Evolutionary conservation across 2,329 filamentous ascomycete species (phyloP), one percentile per base, ranked within the genome.

Genomic region (Phoma sp.): DNA sequence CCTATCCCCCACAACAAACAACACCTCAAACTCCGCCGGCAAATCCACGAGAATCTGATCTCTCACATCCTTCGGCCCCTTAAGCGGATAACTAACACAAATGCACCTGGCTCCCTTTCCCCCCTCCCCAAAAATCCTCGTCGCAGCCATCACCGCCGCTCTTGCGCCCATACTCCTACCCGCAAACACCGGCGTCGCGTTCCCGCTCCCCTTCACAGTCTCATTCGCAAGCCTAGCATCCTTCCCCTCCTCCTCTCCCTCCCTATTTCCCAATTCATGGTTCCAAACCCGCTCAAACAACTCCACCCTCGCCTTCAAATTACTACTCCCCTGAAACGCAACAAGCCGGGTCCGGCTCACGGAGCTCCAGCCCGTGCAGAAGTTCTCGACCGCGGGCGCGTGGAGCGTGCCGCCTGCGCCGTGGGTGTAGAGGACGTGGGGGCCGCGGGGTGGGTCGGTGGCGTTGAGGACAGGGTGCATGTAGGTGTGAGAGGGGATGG

Each of bases 161-260:
- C 77, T 66, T 8, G 77, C 72, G 7, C 78, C 77, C 77, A 79
- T 79, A 37, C 76, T 78, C 3, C 77, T 60, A 2, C 78, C 77
- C 1, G 77, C 76, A 2, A 79, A 53, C 3, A 69, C 59, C 5
- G 27, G 27, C 27, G 27, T 29, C 9, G 6, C 9, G 1, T 29
- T 1, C 27, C 27, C 27, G 27, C 9, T 6, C 27, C 27, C 27
- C 18, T 18, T 18, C 18, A 18, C 18, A 18, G 18, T 18, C 18
- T 18, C 18, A 18, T 18, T 18, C 18, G 18, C 18, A 18, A 18
- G 18, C 18, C 18, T 18, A 18, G 18, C 18, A 18, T 18, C 29
- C 13, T 7, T 4, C 9, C 24, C 7, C 36, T 14, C 11, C 27
- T 5, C 43, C n/a, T 3, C 22, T 0, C 18, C 45, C 37, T 25